Conservation (phyloP, 768 basidiomycete genomes). For the Pleurotus tuoliensis region DNA sequence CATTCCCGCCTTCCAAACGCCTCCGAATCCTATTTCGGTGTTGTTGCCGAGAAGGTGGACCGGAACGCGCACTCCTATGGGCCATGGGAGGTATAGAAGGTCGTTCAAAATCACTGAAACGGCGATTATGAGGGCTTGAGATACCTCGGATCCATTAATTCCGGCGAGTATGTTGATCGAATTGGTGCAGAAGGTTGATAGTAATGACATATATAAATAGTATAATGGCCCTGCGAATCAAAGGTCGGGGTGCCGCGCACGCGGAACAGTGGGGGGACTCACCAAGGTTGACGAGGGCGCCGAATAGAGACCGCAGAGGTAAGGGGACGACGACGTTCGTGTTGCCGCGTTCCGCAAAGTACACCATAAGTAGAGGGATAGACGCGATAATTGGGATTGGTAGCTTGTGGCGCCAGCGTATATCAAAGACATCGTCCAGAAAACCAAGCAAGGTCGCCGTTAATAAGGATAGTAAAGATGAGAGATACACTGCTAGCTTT, state of each 20-base stretch:
- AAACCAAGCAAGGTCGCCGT: constrained; percentile 95
- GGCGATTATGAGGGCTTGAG: constrained; percentile 90
- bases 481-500: constrained; percentile 88
- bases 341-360: constrained; percentile 91
- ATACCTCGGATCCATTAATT: constrained; percentile 94
- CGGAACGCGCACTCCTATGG: constrained; percentile 68
- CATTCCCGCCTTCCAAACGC: constrained; percentile 82
- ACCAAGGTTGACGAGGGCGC: constrained; percentile 88
- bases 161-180: constrained; percentile 99
- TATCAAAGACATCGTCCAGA: constrained; percentile 96
- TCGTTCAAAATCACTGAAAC: constrained; percentile 90
- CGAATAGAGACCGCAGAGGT: constrained; percentile 69
- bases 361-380: constrained; percentile 92
- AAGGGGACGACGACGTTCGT: constrained; percentile 92
- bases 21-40: constrained; percentile 69
- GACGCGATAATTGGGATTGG: constrained; percentile 96
- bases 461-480: constrained; percentile 86
- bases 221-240: constrained; percentile 75
- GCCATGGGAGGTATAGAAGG: constrained; percentile 90
- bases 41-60: constrained; percentile 64
- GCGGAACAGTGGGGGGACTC: constrained; percentile 16
- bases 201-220: constrained; percentile 92
- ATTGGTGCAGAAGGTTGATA: constrained; percentile 97
- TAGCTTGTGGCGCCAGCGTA: constrained; percentile 96
- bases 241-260: not conserved